phyloP scores from a whole-genome alignment of 1,284 basidiomycete species.

The Puccinia triticina region DNA sequence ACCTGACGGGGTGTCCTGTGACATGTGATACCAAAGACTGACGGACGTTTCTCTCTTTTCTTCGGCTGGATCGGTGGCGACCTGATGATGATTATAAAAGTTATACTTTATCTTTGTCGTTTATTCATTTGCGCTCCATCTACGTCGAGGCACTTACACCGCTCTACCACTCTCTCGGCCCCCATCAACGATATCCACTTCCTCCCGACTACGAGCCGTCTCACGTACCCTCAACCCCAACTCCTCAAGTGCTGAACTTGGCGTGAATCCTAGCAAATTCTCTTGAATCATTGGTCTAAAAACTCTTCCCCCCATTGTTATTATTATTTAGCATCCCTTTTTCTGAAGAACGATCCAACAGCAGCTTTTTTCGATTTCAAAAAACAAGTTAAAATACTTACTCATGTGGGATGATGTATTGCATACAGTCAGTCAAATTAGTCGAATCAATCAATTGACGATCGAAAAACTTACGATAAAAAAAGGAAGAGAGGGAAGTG shows the following conservation, averaged over 20 bases:
- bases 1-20: neutral
- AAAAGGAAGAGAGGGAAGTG: too few relatives aligned
- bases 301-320: neutral
- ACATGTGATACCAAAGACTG: neutral
- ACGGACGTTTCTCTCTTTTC: neutral
- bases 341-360: neutral
- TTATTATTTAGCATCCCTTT: neutral
- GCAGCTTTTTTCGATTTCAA: too few relatives aligned
- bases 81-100: slow-evolving; percentile 62
- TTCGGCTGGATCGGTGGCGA: neutral
- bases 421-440: too few relatives aligned
- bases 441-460: too few relatives aligned
- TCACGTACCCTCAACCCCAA: neutral
- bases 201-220: neutral
- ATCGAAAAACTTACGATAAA: too few relatives aligned
- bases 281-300: neutral
- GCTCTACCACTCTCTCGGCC: slow-evolving; percentile 69
- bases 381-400: too few relatives aligned
- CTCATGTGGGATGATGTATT: too few relatives aligned
- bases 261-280: neutral
- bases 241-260: neutral
- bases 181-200: slow-evolving; percentile 46
- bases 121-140: slow-evolving; percentile 91
- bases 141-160: slow-evolving; percentile 87
- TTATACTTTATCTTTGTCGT: slow-evolving; percentile 87